A percentile compares a stretch with the other conserved stretches of the same genome.
Conservation (phyloP, 2,329 filamentous ascomycete species). For the Cladosporium oxysporum region DNA sequence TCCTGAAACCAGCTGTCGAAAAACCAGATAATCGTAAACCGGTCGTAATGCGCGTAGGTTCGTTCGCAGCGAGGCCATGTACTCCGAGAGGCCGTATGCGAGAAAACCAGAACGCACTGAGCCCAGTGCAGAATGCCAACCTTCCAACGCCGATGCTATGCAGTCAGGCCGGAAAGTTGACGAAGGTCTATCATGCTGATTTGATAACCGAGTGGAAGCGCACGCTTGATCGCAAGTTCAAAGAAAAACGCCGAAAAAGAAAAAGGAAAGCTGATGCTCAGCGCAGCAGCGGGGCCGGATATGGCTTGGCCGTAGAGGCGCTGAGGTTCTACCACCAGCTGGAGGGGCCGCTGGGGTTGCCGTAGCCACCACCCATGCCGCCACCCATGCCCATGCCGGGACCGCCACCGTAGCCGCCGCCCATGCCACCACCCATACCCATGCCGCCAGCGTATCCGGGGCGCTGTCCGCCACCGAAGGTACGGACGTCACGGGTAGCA, state of each 20-base stretch:
- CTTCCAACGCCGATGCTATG: conserved; percentile 23
- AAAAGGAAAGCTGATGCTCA: not conserved
- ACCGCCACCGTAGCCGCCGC: conserved; percentile 40
- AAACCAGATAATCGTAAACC: conserved; percentile 20
- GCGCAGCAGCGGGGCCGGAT: conserved; percentile 8
- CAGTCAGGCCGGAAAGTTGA: conserved; percentile 42
- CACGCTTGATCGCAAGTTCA: conserved; percentile 20
- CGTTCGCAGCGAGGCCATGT: conserved; percentile 12
- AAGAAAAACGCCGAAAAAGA: conserved; percentile 9
- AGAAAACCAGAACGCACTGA: conserved; percentile 19
- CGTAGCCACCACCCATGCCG: conserved; percentile 56
- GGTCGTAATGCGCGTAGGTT: conserved; percentile 19
- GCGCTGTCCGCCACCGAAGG: conserved; percentile 46
- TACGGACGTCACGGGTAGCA: conserved; percentile 85
- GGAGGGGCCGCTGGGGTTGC: conserved; percentile 66
- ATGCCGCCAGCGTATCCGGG: conserved; percentile 65
- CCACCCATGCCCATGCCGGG: conserved; percentile 43
- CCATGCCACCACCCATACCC: conserved; percentile 41
- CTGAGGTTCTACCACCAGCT: conserved; percentile 63
- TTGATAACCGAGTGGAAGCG: conserved; percentile 39
- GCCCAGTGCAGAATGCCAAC: conserved; percentile 21
- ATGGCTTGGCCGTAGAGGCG: conserved; percentile 16
- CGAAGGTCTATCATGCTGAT: conserved; percentile 54
- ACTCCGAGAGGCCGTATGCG: conserved; percentile 17
- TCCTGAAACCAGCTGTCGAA: conserved; percentile 20